Conservation (phyloP, 768 basidiomycete genomes). For the Tubosaeta sp. region DNA sequence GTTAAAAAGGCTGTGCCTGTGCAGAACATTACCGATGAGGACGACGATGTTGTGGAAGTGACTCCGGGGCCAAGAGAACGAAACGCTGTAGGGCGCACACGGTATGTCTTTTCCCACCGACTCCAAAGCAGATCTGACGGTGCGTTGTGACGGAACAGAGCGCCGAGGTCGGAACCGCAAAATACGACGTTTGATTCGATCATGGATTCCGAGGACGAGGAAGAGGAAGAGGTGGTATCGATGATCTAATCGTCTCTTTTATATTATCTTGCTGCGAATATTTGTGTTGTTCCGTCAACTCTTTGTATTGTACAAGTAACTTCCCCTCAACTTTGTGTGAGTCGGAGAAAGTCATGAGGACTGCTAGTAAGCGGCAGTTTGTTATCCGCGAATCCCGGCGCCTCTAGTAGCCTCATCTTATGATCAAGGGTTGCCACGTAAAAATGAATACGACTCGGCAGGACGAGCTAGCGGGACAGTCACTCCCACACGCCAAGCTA, state of each 20-base stretch:
- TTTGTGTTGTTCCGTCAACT: neutral
- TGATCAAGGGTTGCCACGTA: no score
- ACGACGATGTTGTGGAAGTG: constrained; percentile 38
- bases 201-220: constrained; percentile 52
- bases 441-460: no score
- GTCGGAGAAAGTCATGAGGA: no score
- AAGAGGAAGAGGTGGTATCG: constrained; percentile 44
- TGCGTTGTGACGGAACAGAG: neutral
- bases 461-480: no score
- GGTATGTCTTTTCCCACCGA: constrained; percentile 7
- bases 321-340: no score
- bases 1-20: constrained; percentile 33
- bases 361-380: no score
- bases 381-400: no score
- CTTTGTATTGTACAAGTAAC: no score
- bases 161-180: constrained; percentile 4
- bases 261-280: neutral
- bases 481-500: no score
- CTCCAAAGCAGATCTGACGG: neutral
- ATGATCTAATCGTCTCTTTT: constrained; percentile 1
- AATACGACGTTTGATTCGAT: constrained; percentile 43
- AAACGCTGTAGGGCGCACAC: neutral
- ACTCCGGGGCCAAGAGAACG: constrained; percentile 31
- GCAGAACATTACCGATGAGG: constrained; percentile 28
- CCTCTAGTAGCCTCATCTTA: no score